These are phyloP conservation scores for Fusarium veterinarium DNA, from an alignment of 2,329 filamentous ascomycete genomes.

Conservation along the genomic window DNA sequence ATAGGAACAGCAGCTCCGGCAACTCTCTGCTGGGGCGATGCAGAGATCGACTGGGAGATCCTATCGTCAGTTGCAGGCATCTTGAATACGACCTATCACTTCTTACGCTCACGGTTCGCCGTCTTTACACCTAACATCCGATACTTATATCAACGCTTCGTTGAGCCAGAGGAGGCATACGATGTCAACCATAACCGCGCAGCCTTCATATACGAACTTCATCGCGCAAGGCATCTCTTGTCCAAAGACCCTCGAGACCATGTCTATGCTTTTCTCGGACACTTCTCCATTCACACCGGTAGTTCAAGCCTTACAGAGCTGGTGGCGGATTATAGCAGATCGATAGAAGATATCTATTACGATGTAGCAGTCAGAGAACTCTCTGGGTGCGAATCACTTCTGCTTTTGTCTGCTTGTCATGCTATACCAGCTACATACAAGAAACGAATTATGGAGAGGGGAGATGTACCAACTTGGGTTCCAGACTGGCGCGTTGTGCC, in stretches of 20 bases:
- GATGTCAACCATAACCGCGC: conserved; percentile 48
- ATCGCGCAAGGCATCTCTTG: conserved; percentile 49
- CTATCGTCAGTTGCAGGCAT: conserved; percentile 48
- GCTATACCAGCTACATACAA: conserved; percentile 22
- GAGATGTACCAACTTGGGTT: conserved; percentile 51
- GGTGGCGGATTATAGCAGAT: conserved; percentile 46
- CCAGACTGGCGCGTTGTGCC: conserved; percentile 52
- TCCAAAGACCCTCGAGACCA: conserved; percentile 50
- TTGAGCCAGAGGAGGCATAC: conserved; percentile 46
- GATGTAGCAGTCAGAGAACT: conserved; percentile 49
- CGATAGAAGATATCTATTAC: conserved; percentile 48
- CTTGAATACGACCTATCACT: conserved; percentile 50
- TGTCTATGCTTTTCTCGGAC: conserved; percentile 52
- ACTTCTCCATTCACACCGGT: conserved; percentile 47
- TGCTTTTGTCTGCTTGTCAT: conserved; percentile 48
- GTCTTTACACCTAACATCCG: conserved; percentile 50
- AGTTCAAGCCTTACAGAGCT: conserved; percentile 40
- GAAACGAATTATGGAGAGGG: conserved; percentile 7
- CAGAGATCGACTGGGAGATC: conserved; percentile 48
- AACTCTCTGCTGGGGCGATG: conserved; percentile 50
- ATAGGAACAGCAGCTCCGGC: conserved; percentile 50
- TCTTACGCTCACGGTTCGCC: conserved; percentile 45
- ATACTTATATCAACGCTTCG: conserved; percentile 49
- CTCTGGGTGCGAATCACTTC: conserved; percentile 43
- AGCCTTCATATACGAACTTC: conserved; percentile 52